Conservation (phyloP, 768 basidiomycete species). For the Pleurotus cornucopiae region DNA sequence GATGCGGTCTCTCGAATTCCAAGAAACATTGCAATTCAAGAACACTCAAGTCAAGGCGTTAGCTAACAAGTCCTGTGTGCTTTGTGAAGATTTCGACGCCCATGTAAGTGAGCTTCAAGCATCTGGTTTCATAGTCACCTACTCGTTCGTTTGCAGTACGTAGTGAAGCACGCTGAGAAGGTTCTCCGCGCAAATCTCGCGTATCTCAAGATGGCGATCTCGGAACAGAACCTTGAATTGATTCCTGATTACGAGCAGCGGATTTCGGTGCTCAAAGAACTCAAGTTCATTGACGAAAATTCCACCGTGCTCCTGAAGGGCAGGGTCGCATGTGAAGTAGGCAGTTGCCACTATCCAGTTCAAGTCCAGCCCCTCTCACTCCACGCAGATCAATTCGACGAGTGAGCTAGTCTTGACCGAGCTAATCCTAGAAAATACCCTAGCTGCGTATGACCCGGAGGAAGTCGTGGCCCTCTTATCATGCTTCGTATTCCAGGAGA, state of each 20-base stretch:
- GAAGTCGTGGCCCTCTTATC: conserved; percentile 96
- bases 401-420: conserved; percentile 96
- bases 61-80: conserved; percentile 40
- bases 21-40: conserved; percentile 69
- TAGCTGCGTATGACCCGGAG: conserved; percentile 87
- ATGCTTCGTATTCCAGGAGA: conserved; percentile 98
- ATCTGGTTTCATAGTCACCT: background rate
- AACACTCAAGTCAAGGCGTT: conserved; percentile 44
- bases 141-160: conserved; percentile 50
- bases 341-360: conserved; percentile 9
- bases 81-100: conserved; percentile 64
- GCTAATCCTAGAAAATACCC: conserved; percentile 91
- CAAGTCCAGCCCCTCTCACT: conserved; percentile 3
- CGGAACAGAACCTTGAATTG: conserved; percentile 94
- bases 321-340: conserved; percentile 94
- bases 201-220: conserved; percentile 77
- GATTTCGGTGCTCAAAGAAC: conserved; percentile 82
- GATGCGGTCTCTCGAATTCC: conserved; percentile 85
- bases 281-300: conserved; percentile 94
- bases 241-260: conserved; percentile 97
- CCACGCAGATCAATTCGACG: conserved; percentile 89
- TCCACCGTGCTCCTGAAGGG: conserved; percentile 95
- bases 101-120: conserved; percentile 53
- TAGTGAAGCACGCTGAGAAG: conserved; percentile 69
- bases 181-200: conserved; percentile 71